Conservation (phyloP, 108 stramenopile species). For the Aurantiochytrium sp. region DNA sequence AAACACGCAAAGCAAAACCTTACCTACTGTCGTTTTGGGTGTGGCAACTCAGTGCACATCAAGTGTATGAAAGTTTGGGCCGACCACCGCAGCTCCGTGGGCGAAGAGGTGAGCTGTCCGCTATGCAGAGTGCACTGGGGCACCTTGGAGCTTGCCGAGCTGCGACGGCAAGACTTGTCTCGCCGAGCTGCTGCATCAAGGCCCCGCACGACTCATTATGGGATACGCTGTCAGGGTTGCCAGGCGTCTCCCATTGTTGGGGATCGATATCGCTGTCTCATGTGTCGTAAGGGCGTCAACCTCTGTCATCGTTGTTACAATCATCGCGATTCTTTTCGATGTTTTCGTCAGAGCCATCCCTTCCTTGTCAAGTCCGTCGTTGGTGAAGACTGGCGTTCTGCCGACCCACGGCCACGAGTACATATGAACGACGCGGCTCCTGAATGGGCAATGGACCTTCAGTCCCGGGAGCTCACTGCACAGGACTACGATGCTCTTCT, state of each 20-base stretch:
- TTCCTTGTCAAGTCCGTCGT: neutral
- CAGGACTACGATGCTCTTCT: neutral
- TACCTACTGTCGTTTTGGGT: neutral
- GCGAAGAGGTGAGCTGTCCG: neutral
- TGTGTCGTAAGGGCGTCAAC: neutral
- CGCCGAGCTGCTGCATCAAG: too few relatives aligned
- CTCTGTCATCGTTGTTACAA: neutral
- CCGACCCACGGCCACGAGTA: neutral
- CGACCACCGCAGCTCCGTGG: neutral
- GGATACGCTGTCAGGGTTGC: neutral
- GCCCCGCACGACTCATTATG: neutral
- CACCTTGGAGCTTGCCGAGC: neutral
- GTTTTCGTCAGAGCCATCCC: neutral
- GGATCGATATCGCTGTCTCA: neutral
- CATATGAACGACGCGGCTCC: neutral
- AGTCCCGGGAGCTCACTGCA: neutral
- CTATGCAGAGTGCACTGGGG: conserved; percentile 1
- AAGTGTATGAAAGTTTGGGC: conserved; percentile 16
- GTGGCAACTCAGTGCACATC: neutral
- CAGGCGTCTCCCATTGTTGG: neutral
- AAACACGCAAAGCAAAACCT: neutral
- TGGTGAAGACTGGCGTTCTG: neutral
- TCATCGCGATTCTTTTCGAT: neutral
- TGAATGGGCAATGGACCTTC: neutral
- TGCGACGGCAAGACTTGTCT: neutral